phyloP scores from a whole-genome alignment of 225 moss, liverwort and hornwort species.

The Climacium dendroides region DNA sequence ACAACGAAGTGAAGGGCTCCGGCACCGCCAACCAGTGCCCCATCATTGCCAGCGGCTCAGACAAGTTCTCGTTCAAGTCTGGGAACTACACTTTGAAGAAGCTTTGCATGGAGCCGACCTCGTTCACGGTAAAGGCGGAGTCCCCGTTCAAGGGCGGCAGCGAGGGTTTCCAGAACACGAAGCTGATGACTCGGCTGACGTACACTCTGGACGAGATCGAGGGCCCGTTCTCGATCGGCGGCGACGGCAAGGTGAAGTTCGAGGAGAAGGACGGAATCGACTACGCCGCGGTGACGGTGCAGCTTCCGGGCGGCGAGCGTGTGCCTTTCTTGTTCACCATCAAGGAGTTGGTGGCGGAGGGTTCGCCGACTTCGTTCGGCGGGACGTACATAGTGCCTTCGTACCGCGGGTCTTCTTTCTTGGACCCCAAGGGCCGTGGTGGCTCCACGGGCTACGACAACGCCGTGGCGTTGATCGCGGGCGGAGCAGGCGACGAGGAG shows the following conservation, averaged over 20 bases:
- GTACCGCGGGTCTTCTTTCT: constrained; percentile 79
- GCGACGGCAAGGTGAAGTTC: constrained; percentile 53
- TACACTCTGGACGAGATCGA: constrained; percentile 77
- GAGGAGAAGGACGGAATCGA: constrained; percentile 74
- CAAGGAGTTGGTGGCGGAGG: constrained; percentile 64
- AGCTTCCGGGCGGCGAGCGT: constrained; percentile 74
- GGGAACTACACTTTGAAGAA: constrained; percentile 58
- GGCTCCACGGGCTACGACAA: constrained; percentile 83
- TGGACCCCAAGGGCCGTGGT: constrained; percentile 91
- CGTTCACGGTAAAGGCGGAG: constrained; percentile 80
- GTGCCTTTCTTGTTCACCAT: constrained; percentile 83
- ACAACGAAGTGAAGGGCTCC: constrained; percentile 64
- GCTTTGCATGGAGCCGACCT: constrained; percentile 78
- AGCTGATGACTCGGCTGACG: constrained; percentile 77
- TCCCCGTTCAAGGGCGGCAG: constrained; percentile 49
- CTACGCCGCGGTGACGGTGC: constrained; percentile 90
- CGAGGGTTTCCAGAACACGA: constrained; percentile 59
- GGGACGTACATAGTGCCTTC: constrained; percentile 66
- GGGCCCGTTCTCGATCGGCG: constrained; percentile 27
- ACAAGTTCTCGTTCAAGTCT: constrained; percentile 28
- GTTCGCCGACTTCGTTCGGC: constrained; percentile 22
- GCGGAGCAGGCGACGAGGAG: constrained; percentile 68
- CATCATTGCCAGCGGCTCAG: constrained; percentile 18
- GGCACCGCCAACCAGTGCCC: constrained; percentile 92
- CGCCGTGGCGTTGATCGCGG: constrained; percentile 65